These are phyloP conservation scores for Calophaca sinica DNA, from an alignment of 306 rosid species.

Conservation along the genomic window DNA sequence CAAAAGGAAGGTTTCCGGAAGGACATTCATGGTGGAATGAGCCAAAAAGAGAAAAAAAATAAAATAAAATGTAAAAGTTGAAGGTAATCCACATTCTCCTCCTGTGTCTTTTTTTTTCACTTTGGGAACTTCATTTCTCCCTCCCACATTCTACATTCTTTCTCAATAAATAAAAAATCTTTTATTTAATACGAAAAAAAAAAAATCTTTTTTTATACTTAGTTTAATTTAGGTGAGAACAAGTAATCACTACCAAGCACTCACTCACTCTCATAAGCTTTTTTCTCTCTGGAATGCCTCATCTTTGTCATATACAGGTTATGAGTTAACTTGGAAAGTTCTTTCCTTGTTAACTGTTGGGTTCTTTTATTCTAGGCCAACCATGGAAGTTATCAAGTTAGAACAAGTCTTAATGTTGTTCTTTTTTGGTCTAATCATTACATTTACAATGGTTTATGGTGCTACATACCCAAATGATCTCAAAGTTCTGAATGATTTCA, in stretches of 20 bases:
- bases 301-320: conserved; percentile 16
- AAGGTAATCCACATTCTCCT: conserved; percentile 25
- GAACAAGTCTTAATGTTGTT: conserved; percentile 46
- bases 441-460: conserved; percentile 44
- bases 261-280: conserved; percentile 25
- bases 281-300: conserved; percentile 31
- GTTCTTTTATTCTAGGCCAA: conserved; percentile 3
- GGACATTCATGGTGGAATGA: conserved; percentile 30
- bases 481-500: conserved; percentile 72
- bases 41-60: background rate
- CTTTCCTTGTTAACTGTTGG: background rate
- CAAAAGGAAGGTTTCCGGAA: conserved; percentile 11
- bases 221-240: background rate
- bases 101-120: conserved; percentile 43
- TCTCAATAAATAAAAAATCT: background rate
- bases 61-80: conserved; percentile 27
- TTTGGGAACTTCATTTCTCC: conserved; percentile 3
- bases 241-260: background rate
- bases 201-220: background rate
- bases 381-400: conserved; percentile 47
- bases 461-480: conserved; percentile 71
- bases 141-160: conserved; percentile 40
- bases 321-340: conserved; percentile 42
- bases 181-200: background rate
- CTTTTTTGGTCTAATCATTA: conserved; percentile 44